A percentile compares a stretch with the other conserved stretches of the same genome.
Conservation (phyloP, 257 asterid species). For the Leptodermis oblonga region DNA sequence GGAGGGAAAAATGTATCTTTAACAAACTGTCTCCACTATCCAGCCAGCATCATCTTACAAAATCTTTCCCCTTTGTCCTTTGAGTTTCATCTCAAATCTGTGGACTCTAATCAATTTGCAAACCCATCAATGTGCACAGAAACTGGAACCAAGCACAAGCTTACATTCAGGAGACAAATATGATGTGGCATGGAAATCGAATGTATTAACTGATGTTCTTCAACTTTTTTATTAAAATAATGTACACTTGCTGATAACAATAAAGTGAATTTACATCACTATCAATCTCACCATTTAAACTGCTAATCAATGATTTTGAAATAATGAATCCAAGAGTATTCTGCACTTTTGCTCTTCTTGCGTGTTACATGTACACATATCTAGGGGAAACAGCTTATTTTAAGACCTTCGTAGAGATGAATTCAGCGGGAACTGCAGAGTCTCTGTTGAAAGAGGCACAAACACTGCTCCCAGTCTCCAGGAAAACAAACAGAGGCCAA, state of each 20-base stretch:
- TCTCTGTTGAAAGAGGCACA: not conserved
- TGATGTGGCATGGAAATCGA: not conserved
- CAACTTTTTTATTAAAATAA: conserved; percentile 5
- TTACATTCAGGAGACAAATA: not conserved
- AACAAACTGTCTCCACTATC: not conserved
- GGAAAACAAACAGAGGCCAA: not conserved
- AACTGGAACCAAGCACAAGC: not conserved
- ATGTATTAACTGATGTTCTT: not conserved
- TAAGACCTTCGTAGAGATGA: not conserved
- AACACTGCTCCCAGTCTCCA: not conserved
- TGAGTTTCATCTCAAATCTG: no score
- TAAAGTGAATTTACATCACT: not conserved
- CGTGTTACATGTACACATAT: not conserved
- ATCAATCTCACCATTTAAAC: not conserved
- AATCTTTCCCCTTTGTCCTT: no score
- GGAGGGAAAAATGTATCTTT: not conserved
- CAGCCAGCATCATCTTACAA: no score
- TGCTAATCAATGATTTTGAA: conserved; percentile 1
- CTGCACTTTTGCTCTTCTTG: not conserved
- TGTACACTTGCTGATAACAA: not conserved
- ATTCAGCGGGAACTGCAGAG: not conserved
- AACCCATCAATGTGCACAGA: no score
- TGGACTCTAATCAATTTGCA: no score
- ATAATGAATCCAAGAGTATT: not conserved
- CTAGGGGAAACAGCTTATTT: not conserved